Base-by-base conservation (phyloP, 2,329 filamentous ascomycete species). In the Xylaria hypoxylon region DNA sequence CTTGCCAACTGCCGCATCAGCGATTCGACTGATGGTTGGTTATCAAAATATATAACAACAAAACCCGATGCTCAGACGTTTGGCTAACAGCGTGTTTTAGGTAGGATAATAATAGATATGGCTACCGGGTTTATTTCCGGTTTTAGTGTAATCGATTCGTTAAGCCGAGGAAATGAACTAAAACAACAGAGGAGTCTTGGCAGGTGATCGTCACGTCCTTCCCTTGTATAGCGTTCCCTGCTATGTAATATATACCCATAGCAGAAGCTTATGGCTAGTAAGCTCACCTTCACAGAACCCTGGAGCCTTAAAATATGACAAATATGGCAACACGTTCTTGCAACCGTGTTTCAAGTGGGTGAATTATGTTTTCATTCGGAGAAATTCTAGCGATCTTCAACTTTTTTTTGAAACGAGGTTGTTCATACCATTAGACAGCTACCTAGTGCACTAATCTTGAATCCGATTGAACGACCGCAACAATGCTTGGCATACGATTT, bases 131-230 rank as follows among this genome's bases (percentile, higher is more conserved):
- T n/a, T 33, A 28, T 11, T n/a, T 2, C 42, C 15, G 8, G 59
- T 56, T 38, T 62, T 40, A 55, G 2, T 5, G 15, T 31, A 22
- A 33, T 13, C 24, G 31, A 48, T 56, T 11, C 7, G 1, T 26
- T 33, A 10, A 8, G 24, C 11, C 15, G 3, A n/a, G 15, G 17
- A 15, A 50, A n/a, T 50, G 24, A 2, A 15, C 5, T 35, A 38
- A 13, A 28, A 31, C 38, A n/a, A 22, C 24, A 40, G 0, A 15
- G 15, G 7, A n/a, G 22, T 48, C 59, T 62, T 62, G 44, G 52
- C 59, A 19, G 7, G 33, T 57, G 19, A 42, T 50, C 33, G 52
- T 51, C 44, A 42, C 11, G 57, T 62, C 59, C 59, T 56, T 62
- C 59, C 24, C 15, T 40, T 28, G 10, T 13, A 15, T 11, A 38